Conservation (phyloP, 2,329 filamentous ascomycete genomes). For the Alternaria gansuensis region DNA sequence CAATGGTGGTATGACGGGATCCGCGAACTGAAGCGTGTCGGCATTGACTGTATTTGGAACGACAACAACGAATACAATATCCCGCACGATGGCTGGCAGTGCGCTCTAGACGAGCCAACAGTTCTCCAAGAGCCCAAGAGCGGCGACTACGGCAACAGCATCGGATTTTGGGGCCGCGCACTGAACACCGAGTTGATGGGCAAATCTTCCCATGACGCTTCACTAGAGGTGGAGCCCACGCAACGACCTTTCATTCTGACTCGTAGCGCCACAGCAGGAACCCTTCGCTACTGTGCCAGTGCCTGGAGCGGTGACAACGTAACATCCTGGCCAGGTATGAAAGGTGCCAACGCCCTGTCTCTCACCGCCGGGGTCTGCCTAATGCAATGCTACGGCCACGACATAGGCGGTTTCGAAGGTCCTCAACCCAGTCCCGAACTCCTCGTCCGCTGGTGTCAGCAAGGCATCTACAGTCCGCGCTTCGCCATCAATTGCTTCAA, state of each 20-base stretch:
- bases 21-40: constrained; percentile 66
- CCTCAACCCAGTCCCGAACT: constrained; percentile 75
- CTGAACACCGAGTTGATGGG: constrained; percentile 76
- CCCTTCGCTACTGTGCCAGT: constrained; percentile 73
- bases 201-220: constrained; percentile 74
- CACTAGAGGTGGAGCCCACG: constrained; percentile 66
- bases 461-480: constrained; percentile 73
- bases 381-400: constrained; percentile 74
- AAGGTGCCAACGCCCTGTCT: constrained; percentile 73
- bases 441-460: constrained; percentile 76
- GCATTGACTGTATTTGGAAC: constrained; percentile 80
- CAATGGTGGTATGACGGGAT: constrained; percentile 77
- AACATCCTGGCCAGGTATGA: constrained; percentile 77
- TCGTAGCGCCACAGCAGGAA: constrained; percentile 74
- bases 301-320: constrained; percentile 80
- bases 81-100: constrained; percentile 71
- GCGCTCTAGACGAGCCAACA: constrained; percentile 61
- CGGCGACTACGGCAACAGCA: constrained; percentile 55
- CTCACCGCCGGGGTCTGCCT: constrained; percentile 73
- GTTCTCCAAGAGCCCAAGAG: constrained; percentile 42
- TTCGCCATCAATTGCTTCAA: constrained; percentile 85
- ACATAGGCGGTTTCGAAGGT: constrained; percentile 79
- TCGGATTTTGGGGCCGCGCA: constrained; percentile 75
- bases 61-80: constrained; percentile 81
- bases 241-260: constrained; percentile 74